Conservation (phyloP, 805 yeast genomes). For the Zygosaccharomyces rouxii region DNA sequence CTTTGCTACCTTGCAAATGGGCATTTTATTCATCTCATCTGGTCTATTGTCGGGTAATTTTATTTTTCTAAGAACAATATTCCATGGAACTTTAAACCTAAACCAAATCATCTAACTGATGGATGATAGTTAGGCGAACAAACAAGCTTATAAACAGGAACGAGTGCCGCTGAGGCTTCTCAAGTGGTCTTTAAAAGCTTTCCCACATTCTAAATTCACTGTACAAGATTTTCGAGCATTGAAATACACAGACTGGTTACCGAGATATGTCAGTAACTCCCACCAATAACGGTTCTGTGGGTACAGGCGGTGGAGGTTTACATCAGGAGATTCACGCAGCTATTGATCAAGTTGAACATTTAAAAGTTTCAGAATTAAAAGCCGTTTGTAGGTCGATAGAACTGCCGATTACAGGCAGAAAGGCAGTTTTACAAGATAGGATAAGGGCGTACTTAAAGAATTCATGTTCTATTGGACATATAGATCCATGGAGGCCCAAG, state of each 20-base stretch:
- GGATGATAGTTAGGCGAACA: background rate
- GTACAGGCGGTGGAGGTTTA: conserved; percentile 23
- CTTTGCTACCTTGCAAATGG: background rate
- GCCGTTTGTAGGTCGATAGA: conserved; percentile 47
- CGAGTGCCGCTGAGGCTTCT: background rate
- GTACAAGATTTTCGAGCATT: background rate
- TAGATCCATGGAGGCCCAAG: conserved; percentile 41
- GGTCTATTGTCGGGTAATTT: background rate
- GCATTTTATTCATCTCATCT: background rate
- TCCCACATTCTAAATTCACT: background rate
- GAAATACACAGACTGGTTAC: background rate
- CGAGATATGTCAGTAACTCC: background rate
- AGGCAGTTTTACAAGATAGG: conserved; percentile 55
- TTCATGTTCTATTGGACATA: conserved; percentile 40
- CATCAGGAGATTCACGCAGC: conserved; percentile 34
- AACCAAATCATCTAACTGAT: background rate
- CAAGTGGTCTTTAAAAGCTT: background rate
- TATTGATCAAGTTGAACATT: conserved; percentile 29
- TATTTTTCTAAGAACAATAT: background rate
- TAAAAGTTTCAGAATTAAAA: conserved; percentile 52
- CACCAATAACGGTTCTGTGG: background rate
- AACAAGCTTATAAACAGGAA: background rate
- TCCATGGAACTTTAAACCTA: background rate
- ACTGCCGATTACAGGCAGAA: conserved; percentile 52
- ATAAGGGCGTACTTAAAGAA: conserved; percentile 43